These are phyloP conservation scores for Corniculantispora saksenae DNA, from an alignment of 2,329 filamentous ascomycete genomes.

Conservation along the genomic window DNA sequence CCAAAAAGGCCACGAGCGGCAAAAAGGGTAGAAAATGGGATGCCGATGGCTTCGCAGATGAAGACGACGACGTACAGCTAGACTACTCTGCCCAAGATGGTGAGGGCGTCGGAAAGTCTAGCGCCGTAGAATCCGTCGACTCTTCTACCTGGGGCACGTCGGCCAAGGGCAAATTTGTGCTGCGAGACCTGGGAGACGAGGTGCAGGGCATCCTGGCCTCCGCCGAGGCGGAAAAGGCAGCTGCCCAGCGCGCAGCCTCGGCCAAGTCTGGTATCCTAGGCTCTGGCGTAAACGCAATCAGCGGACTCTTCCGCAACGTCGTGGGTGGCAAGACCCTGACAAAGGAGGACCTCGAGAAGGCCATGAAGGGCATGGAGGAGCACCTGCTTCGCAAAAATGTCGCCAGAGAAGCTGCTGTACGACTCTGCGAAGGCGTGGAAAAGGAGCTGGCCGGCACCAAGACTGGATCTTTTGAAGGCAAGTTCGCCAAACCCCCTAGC, in stretches of 20 bases:
- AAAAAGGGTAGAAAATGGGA: slow-evolving; percentile 95
- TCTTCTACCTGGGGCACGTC: slow-evolving; percentile 84
- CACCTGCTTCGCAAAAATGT: slow-evolving; percentile 95
- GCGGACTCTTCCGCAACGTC: slow-evolving; percentile 89
- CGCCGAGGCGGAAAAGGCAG: slow-evolving; percentile 66
- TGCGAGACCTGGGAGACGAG: slow-evolving; percentile 91
- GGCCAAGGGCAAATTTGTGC: slow-evolving; percentile 85
- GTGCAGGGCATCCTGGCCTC: slow-evolving; percentile 85
- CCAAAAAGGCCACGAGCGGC: slow-evolving; percentile 60
- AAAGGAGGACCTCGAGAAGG: slow-evolving; percentile 84
- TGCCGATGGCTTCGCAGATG: slow-evolving; percentile 82
- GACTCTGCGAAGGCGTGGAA: slow-evolving; percentile 88
- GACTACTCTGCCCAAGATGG: slow-evolving; percentile 77
- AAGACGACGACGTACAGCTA: slow-evolving; percentile 75
- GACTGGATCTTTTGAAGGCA: slow-evolving; percentile 84
- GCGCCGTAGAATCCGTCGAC: slow-evolving; percentile 72
- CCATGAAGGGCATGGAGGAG: slow-evolving; percentile 94
- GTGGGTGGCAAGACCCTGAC: slow-evolving; percentile 92
- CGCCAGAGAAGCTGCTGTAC: slow-evolving; percentile 87
- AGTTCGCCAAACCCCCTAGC: slow-evolving; percentile 16
- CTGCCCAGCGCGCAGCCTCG: slow-evolving; percentile 46
- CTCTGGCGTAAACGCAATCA: slow-evolving; percentile 77
- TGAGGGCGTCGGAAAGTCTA: slow-evolving; percentile 51
- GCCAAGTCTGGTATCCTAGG: slow-evolving; percentile 68
- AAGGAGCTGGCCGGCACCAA: slow-evolving; percentile 87